phyloP scores from a whole-genome alignment of 345 rosid genomes.

The Populus euphratica region DNA sequence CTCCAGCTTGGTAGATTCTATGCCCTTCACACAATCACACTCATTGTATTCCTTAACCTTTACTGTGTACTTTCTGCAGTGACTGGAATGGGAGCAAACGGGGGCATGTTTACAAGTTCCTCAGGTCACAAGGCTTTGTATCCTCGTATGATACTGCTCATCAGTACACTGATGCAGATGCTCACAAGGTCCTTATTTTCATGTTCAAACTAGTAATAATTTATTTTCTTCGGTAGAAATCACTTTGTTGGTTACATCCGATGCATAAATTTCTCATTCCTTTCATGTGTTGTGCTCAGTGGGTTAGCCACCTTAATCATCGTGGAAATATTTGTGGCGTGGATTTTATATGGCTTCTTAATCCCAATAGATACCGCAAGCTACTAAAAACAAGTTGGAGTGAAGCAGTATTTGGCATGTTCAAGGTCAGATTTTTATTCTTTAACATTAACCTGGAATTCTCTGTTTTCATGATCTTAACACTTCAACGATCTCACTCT shows the following conservation, averaged over 20 bases:
- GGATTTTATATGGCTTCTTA: conserved; percentile 32
- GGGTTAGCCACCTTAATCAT: conserved; percentile 28
- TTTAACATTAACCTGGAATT: background rate
- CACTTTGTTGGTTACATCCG: background rate
- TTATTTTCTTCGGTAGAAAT: background rate
- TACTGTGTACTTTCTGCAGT: conserved; percentile 5
- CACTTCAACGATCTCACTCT: too few relatives aligned
- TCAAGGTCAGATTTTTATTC: conserved; percentile 53
- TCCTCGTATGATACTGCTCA: conserved; percentile 34
- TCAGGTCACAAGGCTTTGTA: conserved; percentile 29
- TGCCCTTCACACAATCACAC: background rate
- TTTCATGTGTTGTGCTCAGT: conserved; percentile 18
- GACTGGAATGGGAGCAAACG: conserved; percentile 38
- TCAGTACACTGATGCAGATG: conserved; percentile 28
- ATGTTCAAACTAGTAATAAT: background rate
- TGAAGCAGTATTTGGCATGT: conserved; percentile 95
- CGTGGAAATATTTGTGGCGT: conserved; percentile 26
- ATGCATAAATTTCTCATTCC: conserved; percentile 12
- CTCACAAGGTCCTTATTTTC: conserved; percentile 20
- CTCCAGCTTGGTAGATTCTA: background rate
- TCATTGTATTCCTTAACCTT: conserved; percentile 1
- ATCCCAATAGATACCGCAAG: conserved; percentile 71
- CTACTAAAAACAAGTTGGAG: conserved; percentile 81
- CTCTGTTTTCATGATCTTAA: background rate
- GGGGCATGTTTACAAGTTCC: conserved; percentile 31